Conservation (phyloP, 305 asterid species). For the Coffea humblotiana region DNA sequence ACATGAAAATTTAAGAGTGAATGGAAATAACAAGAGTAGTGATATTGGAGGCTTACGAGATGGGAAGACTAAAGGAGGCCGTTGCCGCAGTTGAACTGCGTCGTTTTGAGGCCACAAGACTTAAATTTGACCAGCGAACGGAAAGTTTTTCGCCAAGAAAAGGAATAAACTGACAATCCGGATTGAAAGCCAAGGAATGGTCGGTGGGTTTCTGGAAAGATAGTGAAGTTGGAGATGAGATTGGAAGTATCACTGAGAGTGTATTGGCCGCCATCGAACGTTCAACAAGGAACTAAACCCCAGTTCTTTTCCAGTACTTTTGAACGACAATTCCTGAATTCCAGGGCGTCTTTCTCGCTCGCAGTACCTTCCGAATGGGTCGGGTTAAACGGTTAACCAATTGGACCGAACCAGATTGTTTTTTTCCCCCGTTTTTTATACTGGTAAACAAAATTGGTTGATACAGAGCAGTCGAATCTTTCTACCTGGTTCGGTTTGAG, state of each 20-base stretch:
- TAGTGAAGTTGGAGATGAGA: constrained; percentile 37
- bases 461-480: too few species aligned
- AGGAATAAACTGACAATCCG: constrained; percentile 27
- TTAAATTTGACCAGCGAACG: constrained; percentile 37
- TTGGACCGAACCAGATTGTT: neutral
- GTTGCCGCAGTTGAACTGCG: constrained; percentile 57
- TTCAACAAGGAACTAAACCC: neutral
- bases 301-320: neutral
- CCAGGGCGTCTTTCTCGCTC: neutral
- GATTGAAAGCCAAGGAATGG: constrained; percentile 29
- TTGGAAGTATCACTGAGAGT: constrained; percentile 42
- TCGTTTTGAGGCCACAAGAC: constrained; percentile 44
- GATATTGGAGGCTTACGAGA: constrained; percentile 43
- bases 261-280: constrained; percentile 65
- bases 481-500: too few species aligned
- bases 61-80: constrained; percentile 66
- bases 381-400: neutral
- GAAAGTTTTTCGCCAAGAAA: constrained; percentile 55
- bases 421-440: too few species aligned
- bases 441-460: too few species aligned
- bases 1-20: neutral
- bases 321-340: neutral
- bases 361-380: neutral
- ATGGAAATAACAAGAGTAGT: constrained; percentile 4
- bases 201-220: constrained; percentile 40